These are phyloP conservation scores for Backusella sp. DNA, from an alignment of 192 early-diverging fungal species.

Conservation along the genomic window DNA sequence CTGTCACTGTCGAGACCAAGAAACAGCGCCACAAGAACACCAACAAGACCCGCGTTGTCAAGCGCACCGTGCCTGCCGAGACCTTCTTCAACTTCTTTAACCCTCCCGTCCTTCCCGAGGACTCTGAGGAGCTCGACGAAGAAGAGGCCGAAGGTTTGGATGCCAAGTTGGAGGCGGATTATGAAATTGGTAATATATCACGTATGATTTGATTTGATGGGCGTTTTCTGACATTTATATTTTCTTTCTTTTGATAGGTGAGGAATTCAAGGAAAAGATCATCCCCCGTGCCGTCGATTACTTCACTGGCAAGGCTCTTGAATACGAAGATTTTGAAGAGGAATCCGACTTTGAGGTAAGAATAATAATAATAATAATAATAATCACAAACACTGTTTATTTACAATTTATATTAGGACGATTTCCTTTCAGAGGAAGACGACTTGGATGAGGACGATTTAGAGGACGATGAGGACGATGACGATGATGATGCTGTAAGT, in stretches of 20 bases:
- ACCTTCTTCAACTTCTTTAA: constrained; percentile 99
- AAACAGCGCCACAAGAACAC: constrained; percentile 99
- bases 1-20: constrained; percentile 92
- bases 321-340: constrained; percentile 69
- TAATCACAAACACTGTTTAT: not conserved
- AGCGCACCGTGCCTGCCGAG: constrained; percentile 93
- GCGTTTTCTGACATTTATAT: not conserved
- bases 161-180: constrained; percentile 88
- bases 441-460: constrained; percentile 54
- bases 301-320: constrained; percentile 97
- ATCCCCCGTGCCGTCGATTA: constrained; percentile 96
- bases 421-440: constrained; percentile 62
- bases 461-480: constrained; percentile 65
- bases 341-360: constrained; percentile 53
- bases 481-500: constrained; percentile 62
- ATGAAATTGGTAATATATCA: constrained; percentile 73
- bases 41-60: constrained; percentile 97
- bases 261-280: constrained; percentile 98
- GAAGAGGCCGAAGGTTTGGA: constrained; percentile 81
- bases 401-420: constrained; percentile 33
- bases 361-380: not conserved
- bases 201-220: not conserved
- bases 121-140: constrained; percentile 70
- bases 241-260: constrained; percentile 34
- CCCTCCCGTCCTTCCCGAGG: constrained; percentile 75